phyloP scores from a whole-genome alignment of 163 green algal genomes.

The Scenedesmus sp. region DNA sequence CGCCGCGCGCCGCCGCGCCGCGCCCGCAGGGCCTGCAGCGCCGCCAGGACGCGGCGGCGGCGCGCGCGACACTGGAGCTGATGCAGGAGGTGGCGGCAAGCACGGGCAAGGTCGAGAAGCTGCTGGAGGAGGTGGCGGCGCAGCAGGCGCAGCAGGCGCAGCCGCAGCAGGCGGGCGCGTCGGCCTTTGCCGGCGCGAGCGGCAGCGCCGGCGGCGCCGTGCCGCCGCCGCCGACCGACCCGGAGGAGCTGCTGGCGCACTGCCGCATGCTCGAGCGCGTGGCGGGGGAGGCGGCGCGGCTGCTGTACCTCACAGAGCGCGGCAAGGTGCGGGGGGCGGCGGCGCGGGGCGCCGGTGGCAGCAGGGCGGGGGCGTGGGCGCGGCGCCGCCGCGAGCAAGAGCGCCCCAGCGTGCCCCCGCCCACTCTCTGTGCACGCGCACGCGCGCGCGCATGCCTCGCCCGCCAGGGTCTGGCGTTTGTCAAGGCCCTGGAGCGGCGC shows the following conservation, averaged over 20 bases:
- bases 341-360: too few relatives aligned
- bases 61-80: constrained; percentile 86
- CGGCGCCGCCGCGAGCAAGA: background rate
- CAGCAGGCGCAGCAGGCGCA: constrained; percentile 28
- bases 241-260: constrained; percentile 64
- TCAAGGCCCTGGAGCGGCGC: constrained; percentile 76
- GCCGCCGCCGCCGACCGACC: background rate
- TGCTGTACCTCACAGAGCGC: constrained; percentile 69
- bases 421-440: too few relatives aligned
- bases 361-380: too few relatives aligned
- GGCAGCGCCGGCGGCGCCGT: constrained; percentile 2
- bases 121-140: constrained; percentile 79
- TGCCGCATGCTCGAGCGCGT: constrained; percentile 88
- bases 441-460: too few relatives aligned
- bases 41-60: constrained; percentile 74
- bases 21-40: constrained; percentile 67
- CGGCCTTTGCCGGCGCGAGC: background rate
- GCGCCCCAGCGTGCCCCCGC: too few relatives aligned
- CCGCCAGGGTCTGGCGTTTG: constrained; percentile 80
- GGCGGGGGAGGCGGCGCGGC: constrained; percentile 84
- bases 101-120: constrained; percentile 93
- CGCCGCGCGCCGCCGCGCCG: background rate
- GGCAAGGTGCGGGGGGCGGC: constrained; percentile 65
- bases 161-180: background rate
- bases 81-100: constrained; percentile 89